phyloP scores from a whole-genome alignment of 257 asterid genomes.

The Nicotiana otophora region DNA sequence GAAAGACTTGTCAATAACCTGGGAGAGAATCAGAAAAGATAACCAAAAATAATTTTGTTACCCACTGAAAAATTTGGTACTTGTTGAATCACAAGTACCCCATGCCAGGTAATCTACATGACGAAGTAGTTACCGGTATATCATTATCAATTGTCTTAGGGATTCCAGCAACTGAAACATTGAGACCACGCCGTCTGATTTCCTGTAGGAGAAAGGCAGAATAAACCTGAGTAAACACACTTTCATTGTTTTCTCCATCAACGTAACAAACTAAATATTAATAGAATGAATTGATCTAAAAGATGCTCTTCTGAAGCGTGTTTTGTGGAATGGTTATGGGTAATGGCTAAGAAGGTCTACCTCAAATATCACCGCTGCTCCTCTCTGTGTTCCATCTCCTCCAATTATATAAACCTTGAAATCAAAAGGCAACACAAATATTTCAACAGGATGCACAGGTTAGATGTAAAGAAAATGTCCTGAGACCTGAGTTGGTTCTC shows the following conservation, averaged over 20 bases:
- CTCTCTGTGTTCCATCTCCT: slow-evolving; percentile 95
- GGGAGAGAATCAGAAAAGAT: slow-evolving; percentile 11
- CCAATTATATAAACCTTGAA: slow-evolving; percentile 83
- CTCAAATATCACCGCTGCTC: slow-evolving; percentile 88
- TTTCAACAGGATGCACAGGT: neutral
- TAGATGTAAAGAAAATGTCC: neutral
- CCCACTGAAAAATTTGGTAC: neutral
- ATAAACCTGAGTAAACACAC: neutral
- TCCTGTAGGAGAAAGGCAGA: slow-evolving; percentile 42
- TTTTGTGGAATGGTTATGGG: neutral
- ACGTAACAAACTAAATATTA: neutral
- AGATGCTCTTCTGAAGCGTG: neutral
- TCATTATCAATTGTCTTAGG: slow-evolving; percentile 93
- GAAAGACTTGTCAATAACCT: slow-evolving; percentile 90
- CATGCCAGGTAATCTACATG: neutral
- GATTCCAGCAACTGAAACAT: slow-evolving; percentile 76
- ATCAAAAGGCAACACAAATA: neutral
- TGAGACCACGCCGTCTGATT: slow-evolving; percentile 73
- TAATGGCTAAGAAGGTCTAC: slow-evolving; percentile 26
- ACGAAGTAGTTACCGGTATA: slow-evolving; percentile 54
- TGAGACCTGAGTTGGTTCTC: neutral
- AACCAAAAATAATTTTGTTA: neutral
- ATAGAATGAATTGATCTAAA: neutral
- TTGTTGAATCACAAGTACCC: neutral
- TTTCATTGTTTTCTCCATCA: neutral